These are phyloP conservation scores for Populus hybrid DNA, from an alignment of 441 rosid genomes.

Conservation along the genomic window DNA sequence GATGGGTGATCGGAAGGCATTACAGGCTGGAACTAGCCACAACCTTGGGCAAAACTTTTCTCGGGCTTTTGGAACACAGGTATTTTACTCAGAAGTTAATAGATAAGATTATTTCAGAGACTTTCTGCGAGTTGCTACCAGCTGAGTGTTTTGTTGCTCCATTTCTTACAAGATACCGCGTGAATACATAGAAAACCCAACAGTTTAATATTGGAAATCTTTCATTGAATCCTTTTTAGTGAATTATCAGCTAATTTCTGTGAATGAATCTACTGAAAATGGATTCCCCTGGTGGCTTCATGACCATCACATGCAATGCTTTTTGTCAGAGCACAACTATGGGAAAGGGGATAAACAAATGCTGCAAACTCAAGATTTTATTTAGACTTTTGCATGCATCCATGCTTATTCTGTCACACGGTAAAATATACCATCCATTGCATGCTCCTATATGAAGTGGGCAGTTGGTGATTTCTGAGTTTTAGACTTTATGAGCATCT, in stretches of 20 bases:
- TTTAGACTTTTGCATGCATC: not conserved
- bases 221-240: not conserved
- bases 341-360: not conserved
- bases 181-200: not conserved
- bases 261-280: not conserved
- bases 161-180: not conserved
- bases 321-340: not conserved
- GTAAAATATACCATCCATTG: not conserved
- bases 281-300: no score
- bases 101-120: not conserved
- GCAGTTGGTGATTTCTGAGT: not conserved
- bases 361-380: not conserved
- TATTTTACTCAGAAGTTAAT: slow-evolving; percentile 10
- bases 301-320: no score
- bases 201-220: not conserved
- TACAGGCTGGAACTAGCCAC: slow-evolving; percentile 95
- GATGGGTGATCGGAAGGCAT: slow-evolving; percentile 96
- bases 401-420: not conserved
- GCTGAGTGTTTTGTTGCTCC: not conserved
- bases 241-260: not conserved
- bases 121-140: not conserved
- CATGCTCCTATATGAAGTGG: not conserved
- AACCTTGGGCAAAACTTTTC: slow-evolving; percentile 91
- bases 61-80: slow-evolving; percentile 83
- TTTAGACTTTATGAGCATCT: not conserved